Base-by-base conservation (phyloP, 306 rosid species). In the Vigna trinervia region DNA sequence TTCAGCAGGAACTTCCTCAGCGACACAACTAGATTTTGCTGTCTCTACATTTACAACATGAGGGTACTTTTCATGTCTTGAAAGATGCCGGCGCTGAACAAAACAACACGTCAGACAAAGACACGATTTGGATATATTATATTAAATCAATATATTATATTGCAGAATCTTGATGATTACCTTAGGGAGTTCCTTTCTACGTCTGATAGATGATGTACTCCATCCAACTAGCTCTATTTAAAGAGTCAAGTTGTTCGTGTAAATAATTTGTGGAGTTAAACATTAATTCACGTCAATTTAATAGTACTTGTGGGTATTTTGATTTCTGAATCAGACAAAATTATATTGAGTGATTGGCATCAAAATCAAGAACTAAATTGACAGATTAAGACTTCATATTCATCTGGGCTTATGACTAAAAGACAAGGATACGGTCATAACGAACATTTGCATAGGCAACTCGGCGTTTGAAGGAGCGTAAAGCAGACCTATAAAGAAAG, bases 201-300 rank as follows among this genome's bases (percentile, higher is more conserved):
- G 93, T 77, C 98, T 86, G 61, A 94, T 78, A 62, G 98, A 94
- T 22, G 98, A 90, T 11, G 98, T 92, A 80, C 98, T 84, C 97
- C 98, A 94, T 75, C 98, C 98, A 72, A 92, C 98, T 62, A 94
- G 87, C 28, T 84, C 98, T 94, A 83, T 75, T 62, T 30, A 69
- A 34, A 62, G 71, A 36, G 97, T 92, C 73, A 90, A 89, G 93
- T 83, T 58, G 34, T 83, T 57, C 78, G 54, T 54, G 71, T 47
- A 74, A 78, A 74, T 58, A 46, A 71, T 61, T 51, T 50, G 56
- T n/a, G 62, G 38, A 3, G 48, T 62, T 1, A 34, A 62, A 62
- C 46, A 62, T 15, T 34, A n/a, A 8, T 62, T 62, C 45, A 62
- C 14, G 30, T 58, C 36, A 58, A 58, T 26, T 58, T 59, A 12